phyloP scores from a whole-genome alignment of 257 asterid species.

The Eucommia ulmoides region DNA sequence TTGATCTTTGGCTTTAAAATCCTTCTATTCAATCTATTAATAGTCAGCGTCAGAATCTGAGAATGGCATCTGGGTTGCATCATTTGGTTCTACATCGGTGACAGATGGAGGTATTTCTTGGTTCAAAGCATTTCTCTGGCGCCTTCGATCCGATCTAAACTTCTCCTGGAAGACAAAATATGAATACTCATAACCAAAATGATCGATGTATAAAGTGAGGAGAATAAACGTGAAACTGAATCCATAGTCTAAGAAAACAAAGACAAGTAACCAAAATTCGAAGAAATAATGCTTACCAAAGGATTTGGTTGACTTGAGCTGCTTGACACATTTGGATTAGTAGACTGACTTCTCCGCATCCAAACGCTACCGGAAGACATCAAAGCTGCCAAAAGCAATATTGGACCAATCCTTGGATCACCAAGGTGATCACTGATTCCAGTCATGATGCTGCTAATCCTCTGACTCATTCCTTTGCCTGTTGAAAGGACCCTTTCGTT shows the following conservation, averaged over 20 bases:
- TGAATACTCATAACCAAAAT: background rate
- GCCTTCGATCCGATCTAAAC: slow-evolving; percentile 22
- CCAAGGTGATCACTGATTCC: slow-evolving; percentile 30
- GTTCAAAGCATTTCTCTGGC: slow-evolving; percentile 22
- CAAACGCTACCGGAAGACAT: slow-evolving; percentile 60
- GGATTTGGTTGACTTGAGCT: slow-evolving; percentile 31
- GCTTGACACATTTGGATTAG: slow-evolving; percentile 19
- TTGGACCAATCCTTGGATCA: slow-evolving; percentile 90
- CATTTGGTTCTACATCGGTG: slow-evolving; percentile 52
- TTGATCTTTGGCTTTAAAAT: background rate
- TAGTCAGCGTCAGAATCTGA: slow-evolving; percentile 62
- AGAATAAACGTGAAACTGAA: too few species aligned
- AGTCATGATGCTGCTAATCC: slow-evolving; percentile 22
- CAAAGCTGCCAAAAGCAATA: slow-evolving; percentile 63
- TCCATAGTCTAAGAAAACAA: too few species aligned
- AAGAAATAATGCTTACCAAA: too few species aligned
- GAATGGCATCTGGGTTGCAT: slow-evolving; percentile 45
- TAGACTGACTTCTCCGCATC: slow-evolving; percentile 46
- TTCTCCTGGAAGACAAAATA: slow-evolving; percentile 30
- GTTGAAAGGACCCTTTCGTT: slow-evolving; percentile 37
- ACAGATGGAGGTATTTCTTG: slow-evolving; percentile 66
- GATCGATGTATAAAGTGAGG: background rate
- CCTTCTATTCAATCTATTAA: background rate
- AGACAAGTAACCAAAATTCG: too few species aligned
- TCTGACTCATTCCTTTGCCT: slow-evolving; percentile 30